phyloP scores from a whole-genome alignment of 2,329 filamentous ascomycete species.

The Pseudogymnoascus sp. region DNA sequence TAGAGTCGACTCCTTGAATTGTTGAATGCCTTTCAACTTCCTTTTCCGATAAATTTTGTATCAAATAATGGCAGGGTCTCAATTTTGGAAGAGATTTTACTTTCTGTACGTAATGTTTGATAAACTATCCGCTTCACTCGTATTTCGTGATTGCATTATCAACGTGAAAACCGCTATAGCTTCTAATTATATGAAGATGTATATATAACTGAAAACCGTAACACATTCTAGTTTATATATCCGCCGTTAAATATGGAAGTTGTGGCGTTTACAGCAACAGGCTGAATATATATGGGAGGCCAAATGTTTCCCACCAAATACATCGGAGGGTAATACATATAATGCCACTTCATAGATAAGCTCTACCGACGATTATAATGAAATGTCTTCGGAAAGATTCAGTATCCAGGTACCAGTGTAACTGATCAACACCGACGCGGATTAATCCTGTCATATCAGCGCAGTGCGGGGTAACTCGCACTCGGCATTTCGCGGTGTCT shows the following conservation, averaged over 20 bases:
- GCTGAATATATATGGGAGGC: not conserved
- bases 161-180: not conserved
- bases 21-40: not conserved
- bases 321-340: not conserved
- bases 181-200: not conserved
- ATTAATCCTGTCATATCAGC: not conserved
- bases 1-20: not conserved
- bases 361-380: not conserved
- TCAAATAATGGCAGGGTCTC: not conserved
- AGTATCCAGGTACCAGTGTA: not conserved
- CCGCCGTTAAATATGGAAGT: not conserved
- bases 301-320: not conserved
- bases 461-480: not conserved
- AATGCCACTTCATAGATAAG: not conserved
- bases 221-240: not conserved
- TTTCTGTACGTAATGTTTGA: not conserved
- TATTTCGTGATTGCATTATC: not conserved
- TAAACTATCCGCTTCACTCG: not conserved
- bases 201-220: not conserved
- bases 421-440: not conserved
- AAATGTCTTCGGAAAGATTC: not conserved
- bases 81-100: not conserved
- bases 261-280: not conserved
- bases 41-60: not conserved
- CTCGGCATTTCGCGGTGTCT: not conserved